Percentiles rank a stretch among this genome's conserved stretches.
Evolutionary conservation across 148 eudicot genomes (phyloP).

Genomic region (Fagopyrum homotropicum): DNA sequence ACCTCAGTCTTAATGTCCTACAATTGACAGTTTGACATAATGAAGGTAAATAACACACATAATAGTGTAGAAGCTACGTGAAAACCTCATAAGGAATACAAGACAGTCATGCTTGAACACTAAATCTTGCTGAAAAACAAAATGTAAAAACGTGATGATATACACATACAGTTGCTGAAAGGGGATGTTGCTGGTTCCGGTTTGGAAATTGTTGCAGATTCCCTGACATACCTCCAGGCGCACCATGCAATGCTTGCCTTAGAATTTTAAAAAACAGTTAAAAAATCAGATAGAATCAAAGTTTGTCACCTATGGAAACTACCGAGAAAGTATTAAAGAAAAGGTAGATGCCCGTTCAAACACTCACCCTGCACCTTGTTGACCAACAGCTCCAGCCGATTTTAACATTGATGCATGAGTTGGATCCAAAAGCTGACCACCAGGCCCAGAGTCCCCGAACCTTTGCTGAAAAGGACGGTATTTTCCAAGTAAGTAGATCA

Average conservation of each 20-base stretch:
- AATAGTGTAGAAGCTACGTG: neutral
- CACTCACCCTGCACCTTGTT: conserved; percentile 58
- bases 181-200: conserved; percentile 21
- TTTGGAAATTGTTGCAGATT: conserved; percentile 18
- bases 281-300: conserved; percentile 4
- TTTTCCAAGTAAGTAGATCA: neutral
- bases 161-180: conserved; percentile 29
- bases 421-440: conserved; percentile 52
- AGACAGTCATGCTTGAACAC: neutral
- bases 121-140: neutral
- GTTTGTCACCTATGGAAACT: neutral
- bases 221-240: conserved; percentile 24
- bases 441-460: conserved; percentile 47
- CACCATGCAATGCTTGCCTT: conserved; percentile 37
- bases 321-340: neutral
- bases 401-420: conserved; percentile 43
- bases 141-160: conserved; percentile 10
- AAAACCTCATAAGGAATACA: neutral
- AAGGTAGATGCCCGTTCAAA: neutral
- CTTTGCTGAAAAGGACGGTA: conserved; percentile 41
- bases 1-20: conserved; percentile 63
- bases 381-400: conserved; percentile 51
- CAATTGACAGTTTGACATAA: conserved; percentile 11
- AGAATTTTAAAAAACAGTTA: conserved; percentile 8
- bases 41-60: neutral